Evolutionary conservation across 371 early-diverging fungal genomes (phyloP).

Genomic region (Batkoa obscura): DNA sequence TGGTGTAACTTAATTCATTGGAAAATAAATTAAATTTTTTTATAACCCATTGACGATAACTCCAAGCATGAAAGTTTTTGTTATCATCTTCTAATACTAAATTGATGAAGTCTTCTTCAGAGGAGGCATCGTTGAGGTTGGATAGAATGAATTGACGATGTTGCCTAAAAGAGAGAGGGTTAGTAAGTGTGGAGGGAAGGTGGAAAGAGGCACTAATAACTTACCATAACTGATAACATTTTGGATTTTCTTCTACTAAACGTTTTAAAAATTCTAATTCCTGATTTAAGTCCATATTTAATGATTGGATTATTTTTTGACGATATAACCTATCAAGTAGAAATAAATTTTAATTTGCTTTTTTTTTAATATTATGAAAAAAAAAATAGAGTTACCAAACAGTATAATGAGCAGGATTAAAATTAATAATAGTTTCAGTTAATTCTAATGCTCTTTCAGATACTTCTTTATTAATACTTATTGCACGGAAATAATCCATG

Average conservation of each 20-base stretch:
- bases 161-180: constrained; percentile 31
- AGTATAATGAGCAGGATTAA: constrained; percentile 87
- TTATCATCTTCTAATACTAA: constrained; percentile 52
- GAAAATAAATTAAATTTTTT: constrained; percentile 54
- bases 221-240: constrained; percentile 89
- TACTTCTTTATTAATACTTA: constrained; percentile 43
- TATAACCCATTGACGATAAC: constrained; percentile 85
- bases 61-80: constrained; percentile 98
- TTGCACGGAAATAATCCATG: constrained; percentile 82
- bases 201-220: background rate
- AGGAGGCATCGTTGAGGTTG: constrained; percentile 21
- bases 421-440: constrained; percentile 52
- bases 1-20: constrained; percentile 47
- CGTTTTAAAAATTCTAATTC: constrained; percentile 61
- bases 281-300: constrained; percentile 30
- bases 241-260: constrained; percentile 55
- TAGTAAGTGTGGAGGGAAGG: background rate
- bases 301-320: constrained; percentile 43
- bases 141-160: constrained; percentile 74
- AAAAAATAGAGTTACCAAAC: constrained; percentile 47
- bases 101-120: constrained; percentile 51
- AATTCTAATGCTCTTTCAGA: constrained; percentile 61
- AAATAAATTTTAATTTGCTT: no score
- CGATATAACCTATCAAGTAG: constrained; percentile 84
- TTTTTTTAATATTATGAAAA: background rate